A percentile compares a stretch with the other conserved stretches of the same genome.
Conservation (phyloP, 305 asterid genomes). For the Rubia balearica region DNA sequence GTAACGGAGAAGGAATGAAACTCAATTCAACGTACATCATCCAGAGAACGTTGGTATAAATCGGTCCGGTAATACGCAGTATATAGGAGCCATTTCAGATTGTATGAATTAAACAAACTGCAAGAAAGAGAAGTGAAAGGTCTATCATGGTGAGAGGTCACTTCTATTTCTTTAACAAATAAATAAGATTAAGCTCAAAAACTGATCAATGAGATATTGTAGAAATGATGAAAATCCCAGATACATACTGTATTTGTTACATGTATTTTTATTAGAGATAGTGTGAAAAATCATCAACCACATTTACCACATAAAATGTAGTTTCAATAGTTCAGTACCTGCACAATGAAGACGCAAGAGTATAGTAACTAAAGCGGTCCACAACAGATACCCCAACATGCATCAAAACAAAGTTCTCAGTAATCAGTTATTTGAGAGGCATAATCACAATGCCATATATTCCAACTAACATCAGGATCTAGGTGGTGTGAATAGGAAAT, state of each 20-base stretch:
- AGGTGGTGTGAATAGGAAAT: constrained; percentile 93
- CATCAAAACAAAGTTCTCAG: constrained; percentile 14
- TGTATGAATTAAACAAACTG: constrained; percentile 84
- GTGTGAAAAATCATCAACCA: not conserved
- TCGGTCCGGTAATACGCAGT: constrained; percentile 80
- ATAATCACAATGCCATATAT: not conserved
- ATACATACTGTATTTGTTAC: not conserved
- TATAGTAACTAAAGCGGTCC: constrained; percentile 82
- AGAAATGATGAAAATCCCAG: not conserved
- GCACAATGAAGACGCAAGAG: constrained; percentile 89
- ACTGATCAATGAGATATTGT: not conserved
- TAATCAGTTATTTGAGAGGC: not conserved
- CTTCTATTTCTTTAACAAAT: not conserved
- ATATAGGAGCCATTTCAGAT: constrained; percentile 71
- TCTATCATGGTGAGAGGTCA: constrained; percentile 2
- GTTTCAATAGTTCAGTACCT: constrained; percentile 34
- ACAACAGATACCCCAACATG: constrained; percentile 96
- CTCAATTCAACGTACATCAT: constrained; percentile 45
- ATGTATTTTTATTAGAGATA: not conserved
- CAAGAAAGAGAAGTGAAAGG: constrained; percentile 21
- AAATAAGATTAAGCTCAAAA: not conserved
- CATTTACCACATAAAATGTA: not conserved
- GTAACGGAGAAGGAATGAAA: constrained; percentile 12
- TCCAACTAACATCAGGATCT: constrained; percentile 61
- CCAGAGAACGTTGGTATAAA: constrained; percentile 60